These are phyloP conservation scores for Ceriops zippeliana DNA, from an alignment of 345 rosid genomes.

Conservation along the genomic window DNA sequence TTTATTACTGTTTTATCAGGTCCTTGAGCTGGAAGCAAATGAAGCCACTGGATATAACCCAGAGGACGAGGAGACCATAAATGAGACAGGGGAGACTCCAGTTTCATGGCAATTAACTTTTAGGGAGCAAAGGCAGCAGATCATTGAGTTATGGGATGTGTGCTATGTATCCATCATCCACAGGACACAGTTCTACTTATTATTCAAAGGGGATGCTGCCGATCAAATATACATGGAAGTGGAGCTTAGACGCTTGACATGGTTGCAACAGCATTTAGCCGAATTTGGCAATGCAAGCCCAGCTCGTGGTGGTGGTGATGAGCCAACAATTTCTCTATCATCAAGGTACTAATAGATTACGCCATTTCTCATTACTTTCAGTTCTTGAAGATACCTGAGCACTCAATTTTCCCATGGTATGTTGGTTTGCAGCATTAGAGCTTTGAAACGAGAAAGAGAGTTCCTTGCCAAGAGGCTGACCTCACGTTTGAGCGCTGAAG, in stretches of 20 bases:
- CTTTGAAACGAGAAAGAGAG: constrained; percentile 84
- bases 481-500: constrained; percentile 65
- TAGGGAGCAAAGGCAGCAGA: constrained; percentile 83
- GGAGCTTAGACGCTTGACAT: constrained; percentile 89
- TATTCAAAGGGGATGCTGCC: constrained; percentile 91
- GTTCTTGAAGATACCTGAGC: not conserved
- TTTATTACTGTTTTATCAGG: constrained; percentile 34
- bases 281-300: constrained; percentile 92
- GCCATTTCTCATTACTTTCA: not conserved
- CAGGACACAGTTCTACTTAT: constrained; percentile 87
- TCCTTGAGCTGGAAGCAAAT: constrained; percentile 95
- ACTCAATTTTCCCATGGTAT: not conserved
- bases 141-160: constrained; percentile 89
- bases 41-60: constrained; percentile 78
- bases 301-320: constrained; percentile 62
- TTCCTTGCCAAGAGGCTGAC: constrained; percentile 84
- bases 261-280: constrained; percentile 92
- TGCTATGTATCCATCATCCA: constrained; percentile 88
- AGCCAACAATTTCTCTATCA: constrained; percentile 64
- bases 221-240: constrained; percentile 99
- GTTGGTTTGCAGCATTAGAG: constrained; percentile 52
- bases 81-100: constrained; percentile 55
- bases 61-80: constrained; percentile 51
- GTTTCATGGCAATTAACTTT: constrained; percentile 80
- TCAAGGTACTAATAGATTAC: constrained; percentile 47